Base-by-base conservation (phyloP, 441 rosid species). In the Euphorbia celastroides region DNA sequence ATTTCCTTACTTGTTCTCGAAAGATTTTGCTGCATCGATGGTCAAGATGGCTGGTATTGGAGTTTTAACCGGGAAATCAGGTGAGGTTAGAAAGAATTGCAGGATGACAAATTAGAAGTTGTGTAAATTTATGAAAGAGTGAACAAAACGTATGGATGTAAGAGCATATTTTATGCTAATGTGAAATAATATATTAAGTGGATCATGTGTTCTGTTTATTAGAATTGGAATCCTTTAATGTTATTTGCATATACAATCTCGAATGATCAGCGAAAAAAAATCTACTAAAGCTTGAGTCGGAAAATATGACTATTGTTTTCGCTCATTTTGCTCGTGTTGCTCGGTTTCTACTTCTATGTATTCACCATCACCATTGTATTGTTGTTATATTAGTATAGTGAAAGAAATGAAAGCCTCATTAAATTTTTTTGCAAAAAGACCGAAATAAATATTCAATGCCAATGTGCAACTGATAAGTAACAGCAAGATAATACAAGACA, bases 11-110 rank as follows among this genome's bases (percentile, higher is more conserved):
- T 67, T 69, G 51, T 88, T 88, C 64, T 61, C 46, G 46, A 79
- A 66, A 70, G 88, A 84, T 69, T 86, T 84, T 31, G 83, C 81
- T 7, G 71, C 59, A 44, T 86, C 89, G 36, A 86, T 88, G 90
- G 86, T 83, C 78, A 84, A 80, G 60, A 83, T 86, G 87, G 86
- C 72, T 38, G 72, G 44, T 23, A 77, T 83, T n/a, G 90, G 84
- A 22, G 84, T 83, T 7, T 72, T 88, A 8, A 88, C 86, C 0
- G 86, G 92, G 56, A 72, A 79, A 31, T 55, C 67, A 69, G 95
- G 95, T 56, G 80, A 88, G 80, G 80, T 86, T 54, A 85, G 95
- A 79, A 83, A 79, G 74, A 75, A 74, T 2, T 86, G 88, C 52
- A 70, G 85, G 77, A 78, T 78, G 23, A 82, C 79, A 68, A 88